Evolutionary conservation across 352 stramenopile genomes (phyloP).

Genomic region (Phytophthora podocarpi): DNA sequence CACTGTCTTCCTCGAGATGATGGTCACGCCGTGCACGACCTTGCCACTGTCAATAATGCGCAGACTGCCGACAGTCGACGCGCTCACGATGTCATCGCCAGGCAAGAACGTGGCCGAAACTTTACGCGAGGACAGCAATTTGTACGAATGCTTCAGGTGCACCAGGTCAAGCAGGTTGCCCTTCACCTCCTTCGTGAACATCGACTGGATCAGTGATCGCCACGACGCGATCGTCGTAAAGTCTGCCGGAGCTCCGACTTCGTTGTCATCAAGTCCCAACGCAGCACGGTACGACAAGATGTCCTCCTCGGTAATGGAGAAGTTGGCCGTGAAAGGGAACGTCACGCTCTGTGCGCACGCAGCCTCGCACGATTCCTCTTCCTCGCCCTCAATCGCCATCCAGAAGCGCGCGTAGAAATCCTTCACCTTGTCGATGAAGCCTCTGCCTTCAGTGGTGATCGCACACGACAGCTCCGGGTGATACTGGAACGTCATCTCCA

Average conservation of each 20-base stretch:
- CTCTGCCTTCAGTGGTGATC: constrained; percentile 53
- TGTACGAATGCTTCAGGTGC: constrained; percentile 87
- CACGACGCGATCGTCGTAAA: constrained; percentile 84
- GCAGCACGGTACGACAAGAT: constrained; percentile 67
- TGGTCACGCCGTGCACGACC: constrained; percentile 76
- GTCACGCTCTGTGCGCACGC: constrained; percentile 66
- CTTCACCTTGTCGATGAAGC: constrained; percentile 68
- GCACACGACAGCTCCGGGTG: constrained; percentile 48
- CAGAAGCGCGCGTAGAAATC: constrained; percentile 81
- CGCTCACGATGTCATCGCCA: constrained; percentile 77
- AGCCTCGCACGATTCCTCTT: constrained; percentile 59
- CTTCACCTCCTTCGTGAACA: constrained; percentile 84
- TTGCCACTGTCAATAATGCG: constrained; percentile 83
- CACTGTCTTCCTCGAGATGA: constrained; percentile 68
- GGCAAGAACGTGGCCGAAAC: constrained; percentile 50
- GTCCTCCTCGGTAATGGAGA: constrained; percentile 61
- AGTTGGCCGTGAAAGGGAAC: constrained; percentile 65
- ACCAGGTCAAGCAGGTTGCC: constrained; percentile 85
- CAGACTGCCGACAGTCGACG: constrained; percentile 75
- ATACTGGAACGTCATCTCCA: constrained; percentile 68
- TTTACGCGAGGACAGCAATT: constrained; percentile 55
- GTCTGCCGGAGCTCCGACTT: constrained; percentile 57
- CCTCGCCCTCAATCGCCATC: constrained; percentile 61
- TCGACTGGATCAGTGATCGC: constrained; percentile 80
- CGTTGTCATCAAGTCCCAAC: constrained; percentile 43